These are phyloP conservation scores for Caloboletus firmus DNA, from an alignment of 1,284 basidiomycete genomes.

Conservation along the genomic window DNA sequence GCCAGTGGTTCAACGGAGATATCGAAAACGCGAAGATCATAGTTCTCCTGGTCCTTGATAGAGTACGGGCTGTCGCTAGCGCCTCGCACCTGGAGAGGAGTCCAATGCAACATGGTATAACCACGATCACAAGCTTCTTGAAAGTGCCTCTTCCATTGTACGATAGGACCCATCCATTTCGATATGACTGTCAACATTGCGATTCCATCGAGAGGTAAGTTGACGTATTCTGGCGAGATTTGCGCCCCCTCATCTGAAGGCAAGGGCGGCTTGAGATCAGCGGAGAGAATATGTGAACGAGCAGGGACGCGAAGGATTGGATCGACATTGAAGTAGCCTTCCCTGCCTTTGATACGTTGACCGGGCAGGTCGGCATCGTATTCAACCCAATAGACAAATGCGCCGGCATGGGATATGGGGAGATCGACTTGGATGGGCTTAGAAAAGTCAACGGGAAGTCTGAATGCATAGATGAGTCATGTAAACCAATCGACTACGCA, in stretches of 20 bases:
- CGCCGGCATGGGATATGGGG: slow-evolving; percentile 91
- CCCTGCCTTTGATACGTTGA: slow-evolving; percentile 71
- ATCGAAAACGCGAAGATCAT: slow-evolving; percentile 74
- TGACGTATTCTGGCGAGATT: slow-evolving; percentile 50
- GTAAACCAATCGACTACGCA: background rate
- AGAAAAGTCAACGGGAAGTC: slow-evolving; percentile 77
- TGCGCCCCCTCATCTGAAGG: slow-evolving; percentile 49
- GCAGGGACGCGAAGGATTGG: slow-evolving; percentile 77
- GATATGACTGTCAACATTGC: slow-evolving; percentile 87
- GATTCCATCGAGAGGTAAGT: slow-evolving; percentile 82
- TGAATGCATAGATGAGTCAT: slow-evolving; percentile 34
- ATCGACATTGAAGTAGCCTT: slow-evolving; percentile 95
- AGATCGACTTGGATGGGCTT: slow-evolving; percentile 91
- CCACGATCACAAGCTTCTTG: slow-evolving; percentile 82
- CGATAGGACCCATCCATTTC: slow-evolving; percentile 92
- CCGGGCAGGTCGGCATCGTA: slow-evolving; percentile 67
- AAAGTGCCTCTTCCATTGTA: slow-evolving; percentile 77
- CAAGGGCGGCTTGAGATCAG: slow-evolving; percentile 52
- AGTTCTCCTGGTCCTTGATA: slow-evolving; percentile 81
- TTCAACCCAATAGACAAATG: slow-evolving; percentile 92
- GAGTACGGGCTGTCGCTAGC: slow-evolving; percentile 89
- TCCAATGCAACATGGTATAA: slow-evolving; percentile 96
- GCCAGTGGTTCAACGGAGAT: slow-evolving; percentile 48
- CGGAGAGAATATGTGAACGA: slow-evolving; percentile 70
- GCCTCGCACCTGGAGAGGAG: slow-evolving; percentile 88